A percentile compares a stretch with the other conserved stretches of the same genome.
These are phyloP conservation scores for Camelina laxa DNA, from an alignment of 345 rosid genomes.

Conservation along the genomic window DNA sequence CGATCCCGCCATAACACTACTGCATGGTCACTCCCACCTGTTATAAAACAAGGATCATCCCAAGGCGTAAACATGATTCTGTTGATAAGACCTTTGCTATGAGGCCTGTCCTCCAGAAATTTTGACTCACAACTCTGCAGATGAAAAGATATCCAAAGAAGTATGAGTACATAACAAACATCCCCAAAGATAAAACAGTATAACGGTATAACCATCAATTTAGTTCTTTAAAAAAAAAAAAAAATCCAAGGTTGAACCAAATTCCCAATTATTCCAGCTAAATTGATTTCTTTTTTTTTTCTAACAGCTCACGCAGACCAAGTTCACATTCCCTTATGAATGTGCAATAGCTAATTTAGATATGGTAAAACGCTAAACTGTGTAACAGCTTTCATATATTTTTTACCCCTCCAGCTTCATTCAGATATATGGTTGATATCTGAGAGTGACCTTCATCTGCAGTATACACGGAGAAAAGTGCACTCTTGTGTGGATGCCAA, in stretches of 20 bases:
- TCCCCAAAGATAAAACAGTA: background rate
- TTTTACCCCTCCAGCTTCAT: conserved; percentile 40
- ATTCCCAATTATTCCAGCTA: conserved; percentile 26
- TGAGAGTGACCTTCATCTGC: conserved; percentile 45
- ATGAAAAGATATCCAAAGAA: conserved; percentile 14
- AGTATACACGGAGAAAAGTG: conserved; percentile 45
- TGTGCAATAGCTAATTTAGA: conserved; percentile 1
- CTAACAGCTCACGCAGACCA: conserved; percentile 2
- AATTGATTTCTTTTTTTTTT: background rate
- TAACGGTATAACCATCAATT: conserved; percentile 3
- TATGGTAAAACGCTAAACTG: background rate
- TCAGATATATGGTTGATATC: conserved; percentile 39
- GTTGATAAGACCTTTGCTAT: conserved; percentile 44
- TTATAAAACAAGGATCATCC: conserved; percentile 48
- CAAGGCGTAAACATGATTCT: conserved; percentile 48
- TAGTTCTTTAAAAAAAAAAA: conserved; percentile 6
- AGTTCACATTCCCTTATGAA: conserved; percentile 2
- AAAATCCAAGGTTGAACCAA: background rate
- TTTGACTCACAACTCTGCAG: conserved; percentile 42
- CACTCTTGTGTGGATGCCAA: conserved; percentile 47
- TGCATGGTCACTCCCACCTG: conserved; percentile 48
- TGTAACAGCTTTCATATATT: background rate
- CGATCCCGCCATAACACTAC: conserved; percentile 45
- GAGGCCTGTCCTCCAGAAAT: conserved; percentile 47
- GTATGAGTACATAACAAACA: conserved; percentile 6